Conservation (phyloP, 73 alveolate genomes). For the Strombidium stylifer region DNA sequence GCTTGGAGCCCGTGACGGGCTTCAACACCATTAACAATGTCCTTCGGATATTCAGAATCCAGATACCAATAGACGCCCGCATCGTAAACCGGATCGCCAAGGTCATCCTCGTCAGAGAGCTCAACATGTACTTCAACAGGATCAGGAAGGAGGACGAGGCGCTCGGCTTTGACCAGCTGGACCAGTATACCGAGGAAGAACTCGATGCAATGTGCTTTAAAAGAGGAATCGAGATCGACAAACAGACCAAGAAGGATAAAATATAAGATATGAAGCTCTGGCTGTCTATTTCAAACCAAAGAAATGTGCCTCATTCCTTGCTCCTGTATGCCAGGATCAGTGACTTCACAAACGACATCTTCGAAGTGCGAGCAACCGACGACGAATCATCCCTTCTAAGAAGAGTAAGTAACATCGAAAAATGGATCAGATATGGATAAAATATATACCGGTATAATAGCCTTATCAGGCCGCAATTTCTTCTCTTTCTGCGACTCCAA, state of each 20-base stretch:
- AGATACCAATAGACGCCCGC: conserved; percentile 35
- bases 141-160: conserved; percentile 45
- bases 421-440: not conserved
- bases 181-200: conserved; percentile 16
- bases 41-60: conserved; percentile 17
- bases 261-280: conserved; percentile 52
- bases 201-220: conserved; percentile 33
- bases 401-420: too few relatives aligned
- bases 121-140: conserved; percentile 35
- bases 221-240: conserved; percentile 59
- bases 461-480: too few relatives aligned
- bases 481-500: too few relatives aligned
- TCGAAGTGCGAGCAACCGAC: conserved; percentile 37
- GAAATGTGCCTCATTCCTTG: conserved; percentile 55
- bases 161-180: conserved; percentile 26
- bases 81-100: conserved; percentile 21
- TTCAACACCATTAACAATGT: conserved; percentile 55
- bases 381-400: conserved; percentile 49
- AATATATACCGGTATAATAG: too few relatives aligned
- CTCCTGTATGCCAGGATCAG: conserved; percentile 46
- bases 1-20: conserved; percentile 56
- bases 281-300: conserved; percentile 51
- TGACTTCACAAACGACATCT: conserved; percentile 45
- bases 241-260: conserved; percentile 12
- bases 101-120: conserved; percentile 23